These are phyloP conservation scores for Uromyces viciae-fabae DNA, from an alignment of 1,284 basidiomycete species.

Conservation along the genomic window DNA sequence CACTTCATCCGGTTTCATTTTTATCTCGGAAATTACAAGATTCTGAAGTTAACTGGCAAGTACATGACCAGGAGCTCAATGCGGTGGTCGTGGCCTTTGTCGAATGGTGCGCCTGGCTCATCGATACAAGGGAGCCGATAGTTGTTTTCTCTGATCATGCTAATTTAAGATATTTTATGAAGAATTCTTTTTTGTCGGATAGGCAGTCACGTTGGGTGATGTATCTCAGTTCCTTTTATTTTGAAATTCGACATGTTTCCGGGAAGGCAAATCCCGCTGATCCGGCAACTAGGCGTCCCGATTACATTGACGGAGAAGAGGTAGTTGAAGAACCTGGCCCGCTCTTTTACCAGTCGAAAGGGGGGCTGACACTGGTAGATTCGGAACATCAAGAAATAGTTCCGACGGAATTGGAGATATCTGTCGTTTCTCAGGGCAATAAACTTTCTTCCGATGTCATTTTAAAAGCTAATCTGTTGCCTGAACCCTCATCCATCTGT, in stretches of 20 bases:
- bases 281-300: background rate
- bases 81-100: constrained; percentile 1
- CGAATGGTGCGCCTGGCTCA: constrained; percentile 26
- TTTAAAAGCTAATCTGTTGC: too few relatives aligned
- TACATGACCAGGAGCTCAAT: background rate
- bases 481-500: too few relatives aligned
- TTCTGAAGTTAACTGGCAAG: background rate
- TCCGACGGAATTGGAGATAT: too few relatives aligned
- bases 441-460: too few relatives aligned
- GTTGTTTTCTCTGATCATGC: constrained; percentile 8
- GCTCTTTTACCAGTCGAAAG: too few relatives aligned
- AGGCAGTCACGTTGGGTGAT: background rate
- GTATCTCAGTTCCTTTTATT: background rate
- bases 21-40: background rate
- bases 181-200: background rate
- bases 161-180: constrained; percentile 5
- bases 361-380: too few relatives aligned
- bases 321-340: too few relatives aligned
- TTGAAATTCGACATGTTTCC: background rate
- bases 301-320: background rate
- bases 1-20: background rate
- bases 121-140: background rate
- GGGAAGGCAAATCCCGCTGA: constrained; percentile 14
- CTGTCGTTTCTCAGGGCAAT: too few relatives aligned
- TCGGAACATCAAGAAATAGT: too few relatives aligned